phyloP scores from a whole-genome alignment of 768 basidiomycete species.

The Lactarius psammicola region DNA sequence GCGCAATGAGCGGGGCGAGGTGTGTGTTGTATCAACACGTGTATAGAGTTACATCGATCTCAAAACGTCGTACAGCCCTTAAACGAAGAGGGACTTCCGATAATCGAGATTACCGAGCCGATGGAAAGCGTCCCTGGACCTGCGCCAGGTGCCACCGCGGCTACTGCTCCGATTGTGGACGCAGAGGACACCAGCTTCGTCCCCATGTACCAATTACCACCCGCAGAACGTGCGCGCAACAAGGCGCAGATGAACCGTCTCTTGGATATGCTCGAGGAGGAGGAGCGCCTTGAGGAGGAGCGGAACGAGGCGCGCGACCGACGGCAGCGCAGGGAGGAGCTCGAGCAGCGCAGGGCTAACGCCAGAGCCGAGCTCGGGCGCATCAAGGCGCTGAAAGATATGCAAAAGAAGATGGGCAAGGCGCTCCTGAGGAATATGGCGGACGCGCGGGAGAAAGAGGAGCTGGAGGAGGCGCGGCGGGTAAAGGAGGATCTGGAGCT shows the following conservation, averaged over 20 bases:
- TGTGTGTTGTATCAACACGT: conserved; percentile 41
- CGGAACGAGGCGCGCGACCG: conserved; percentile 42
- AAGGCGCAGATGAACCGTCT: conserved; percentile 61
- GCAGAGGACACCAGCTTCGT: conserved; percentile 47
- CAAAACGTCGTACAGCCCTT: conserved; percentile 47
- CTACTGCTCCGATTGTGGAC: conserved; percentile 8
- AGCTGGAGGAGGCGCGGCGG: conserved; percentile 36
- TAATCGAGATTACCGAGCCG: conserved; percentile 74
- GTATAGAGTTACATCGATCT: conserved; percentile 25
- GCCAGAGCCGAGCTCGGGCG: conserved; percentile 42
- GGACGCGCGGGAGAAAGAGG: conserved; percentile 41
- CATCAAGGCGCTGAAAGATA: conserved; percentile 42
- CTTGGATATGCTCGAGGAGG: conserved; percentile 67
- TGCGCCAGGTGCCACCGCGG: conserved; percentile 21
- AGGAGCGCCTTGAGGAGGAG: conserved; percentile 52
- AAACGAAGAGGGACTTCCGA: conserved; percentile 77
- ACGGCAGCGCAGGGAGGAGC: conserved; percentile 46
- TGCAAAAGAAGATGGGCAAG: conserved; percentile 80
- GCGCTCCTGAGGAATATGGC: conserved; percentile 53
- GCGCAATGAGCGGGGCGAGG: conserved; percentile 62
- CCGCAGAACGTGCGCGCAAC: conserved; percentile 47
- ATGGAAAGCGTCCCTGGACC: conserved; percentile 29
- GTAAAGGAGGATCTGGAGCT: conserved; percentile 33
- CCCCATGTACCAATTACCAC: conserved; percentile 46
- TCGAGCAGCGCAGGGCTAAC: conserved; percentile 51